phyloP scores from a whole-genome alignment of 1,284 basidiomycete genomes.

The Austroboletus niveus region DNA sequence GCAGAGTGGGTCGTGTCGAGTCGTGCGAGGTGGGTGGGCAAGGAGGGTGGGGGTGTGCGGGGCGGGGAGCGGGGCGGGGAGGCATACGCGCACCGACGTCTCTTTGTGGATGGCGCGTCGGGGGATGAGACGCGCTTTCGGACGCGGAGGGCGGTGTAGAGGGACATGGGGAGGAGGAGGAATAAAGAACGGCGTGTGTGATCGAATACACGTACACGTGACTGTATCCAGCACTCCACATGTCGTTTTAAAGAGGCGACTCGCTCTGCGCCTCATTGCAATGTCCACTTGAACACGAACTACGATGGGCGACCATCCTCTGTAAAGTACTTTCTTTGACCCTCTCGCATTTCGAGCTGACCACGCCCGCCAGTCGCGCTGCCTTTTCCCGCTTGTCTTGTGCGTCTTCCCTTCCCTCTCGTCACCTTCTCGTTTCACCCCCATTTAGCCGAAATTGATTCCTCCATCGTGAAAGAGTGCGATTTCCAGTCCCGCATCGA shows the following conservation, averaged over 20 bases:
- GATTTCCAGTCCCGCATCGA: constrained; percentile 18
- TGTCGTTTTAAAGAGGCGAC: too few species aligned
- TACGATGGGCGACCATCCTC: constrained; percentile 24
- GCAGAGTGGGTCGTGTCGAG: constrained; percentile 62
- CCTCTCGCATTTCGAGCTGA: background rate
- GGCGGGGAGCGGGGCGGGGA: constrained; percentile 46
- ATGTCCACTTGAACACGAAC: background rate
- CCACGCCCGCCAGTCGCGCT: constrained; percentile 1
- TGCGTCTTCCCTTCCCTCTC: constrained; percentile 6
- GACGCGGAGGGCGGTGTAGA: constrained; percentile 36
- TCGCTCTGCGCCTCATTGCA: background rate
- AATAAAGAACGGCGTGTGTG: constrained; percentile 7
- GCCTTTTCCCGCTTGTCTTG: constrained; percentile 14
- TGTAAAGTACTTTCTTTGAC: constrained; percentile 7
- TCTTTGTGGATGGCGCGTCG: constrained; percentile 65
- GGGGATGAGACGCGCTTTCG: constrained; percentile 57
- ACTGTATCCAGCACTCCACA: background rate
- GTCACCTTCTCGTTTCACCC: background rate
- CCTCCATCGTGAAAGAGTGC: constrained; percentile 21
- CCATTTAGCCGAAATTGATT: constrained; percentile 30
- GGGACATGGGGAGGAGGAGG: constrained; percentile 16
- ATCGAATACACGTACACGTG: constrained; percentile 33
- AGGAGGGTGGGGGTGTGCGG: constrained; percentile 39
- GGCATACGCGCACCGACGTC: constrained; percentile 53
- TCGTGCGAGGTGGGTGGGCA: constrained; percentile 61